A percentile compares a stretch with the other conserved stretches of the same genome.
phyloP scores from a whole-genome alignment of 106 monocot genomes.

The Allium cepa region DNA sequence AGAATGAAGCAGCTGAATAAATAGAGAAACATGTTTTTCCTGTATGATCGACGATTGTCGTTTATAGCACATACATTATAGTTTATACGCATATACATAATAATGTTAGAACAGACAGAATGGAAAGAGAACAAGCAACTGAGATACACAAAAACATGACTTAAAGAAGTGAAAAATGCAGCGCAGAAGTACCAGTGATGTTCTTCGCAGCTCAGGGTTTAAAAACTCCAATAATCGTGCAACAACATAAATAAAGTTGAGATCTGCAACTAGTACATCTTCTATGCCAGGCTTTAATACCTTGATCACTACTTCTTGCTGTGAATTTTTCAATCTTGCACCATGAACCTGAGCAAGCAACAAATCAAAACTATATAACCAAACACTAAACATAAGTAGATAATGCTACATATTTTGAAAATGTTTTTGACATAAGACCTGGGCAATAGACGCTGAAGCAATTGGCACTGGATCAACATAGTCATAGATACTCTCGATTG shows the following conservation, averaged over 20 bases:
- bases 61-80: too few species aligned
- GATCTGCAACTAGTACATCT: conserved; percentile 85
- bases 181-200: conserved; percentile 48
- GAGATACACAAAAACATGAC: too few species aligned
- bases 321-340: conserved; percentile 78
- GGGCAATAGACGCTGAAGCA: conserved; percentile 94
- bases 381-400: background rate
- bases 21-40: background rate
- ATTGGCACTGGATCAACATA: conserved; percentile 88
- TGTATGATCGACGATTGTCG: too few species aligned
- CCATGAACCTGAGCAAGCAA: conserved; percentile 59
- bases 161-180: too few species aligned
- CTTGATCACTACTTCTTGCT: conserved; percentile 93
- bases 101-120: background rate
- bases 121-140: background rate
- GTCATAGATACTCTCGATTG: conserved; percentile 80
- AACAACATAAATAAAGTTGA: conserved; percentile 89
- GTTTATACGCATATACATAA: too few species aligned
- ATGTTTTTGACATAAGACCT: conserved; percentile 33
- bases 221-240: conserved; percentile 84
- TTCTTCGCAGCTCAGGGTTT: conserved; percentile 79
- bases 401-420: too few species aligned
- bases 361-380: background rate
- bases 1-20: background rate
- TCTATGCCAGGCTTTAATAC: conserved; percentile 92